Percentiles rank a stretch among this genome's conserved stretches.
phyloP scores from a whole-genome alignment of 768 basidiomycete genomes.

The Lactarius hatsudake region DNA sequence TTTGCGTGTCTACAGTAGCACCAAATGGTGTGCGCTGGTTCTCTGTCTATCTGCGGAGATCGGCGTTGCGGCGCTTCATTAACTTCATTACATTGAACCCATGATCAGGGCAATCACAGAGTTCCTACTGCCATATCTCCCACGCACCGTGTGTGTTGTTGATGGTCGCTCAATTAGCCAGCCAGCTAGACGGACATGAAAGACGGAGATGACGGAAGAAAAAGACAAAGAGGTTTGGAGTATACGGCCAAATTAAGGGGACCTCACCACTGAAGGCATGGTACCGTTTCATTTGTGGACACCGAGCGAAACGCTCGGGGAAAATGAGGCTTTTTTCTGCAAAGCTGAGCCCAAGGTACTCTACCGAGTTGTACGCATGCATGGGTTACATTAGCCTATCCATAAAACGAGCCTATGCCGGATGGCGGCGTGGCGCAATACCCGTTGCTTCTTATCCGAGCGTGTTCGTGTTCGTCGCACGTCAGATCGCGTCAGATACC shows the following conservation, averaged over 20 bases:
- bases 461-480: background rate
- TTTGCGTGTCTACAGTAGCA: background rate
- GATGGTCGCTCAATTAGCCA: background rate
- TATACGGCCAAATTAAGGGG: background rate
- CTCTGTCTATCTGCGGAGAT: background rate
- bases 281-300: background rate
- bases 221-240: background rate
- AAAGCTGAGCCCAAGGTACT: background rate
- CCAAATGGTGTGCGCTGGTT: background rate
- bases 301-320: background rate
- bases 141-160: background rate
- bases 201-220: background rate
- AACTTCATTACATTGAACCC: background rate
- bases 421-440: background rate
- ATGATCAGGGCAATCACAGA: background rate
- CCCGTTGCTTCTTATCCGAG: background rate
- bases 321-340: background rate
- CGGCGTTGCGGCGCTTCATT: background rate
- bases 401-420: background rate
- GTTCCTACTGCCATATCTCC: background rate
- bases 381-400: too few relatives aligned
- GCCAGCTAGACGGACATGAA: background rate
- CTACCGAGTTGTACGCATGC: background rate
- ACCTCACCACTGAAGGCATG: too few relatives aligned
- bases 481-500: background rate